phyloP scores from a whole-genome alignment of 1,284 basidiomycete genomes.

The Tilletia setariae region DNA sequence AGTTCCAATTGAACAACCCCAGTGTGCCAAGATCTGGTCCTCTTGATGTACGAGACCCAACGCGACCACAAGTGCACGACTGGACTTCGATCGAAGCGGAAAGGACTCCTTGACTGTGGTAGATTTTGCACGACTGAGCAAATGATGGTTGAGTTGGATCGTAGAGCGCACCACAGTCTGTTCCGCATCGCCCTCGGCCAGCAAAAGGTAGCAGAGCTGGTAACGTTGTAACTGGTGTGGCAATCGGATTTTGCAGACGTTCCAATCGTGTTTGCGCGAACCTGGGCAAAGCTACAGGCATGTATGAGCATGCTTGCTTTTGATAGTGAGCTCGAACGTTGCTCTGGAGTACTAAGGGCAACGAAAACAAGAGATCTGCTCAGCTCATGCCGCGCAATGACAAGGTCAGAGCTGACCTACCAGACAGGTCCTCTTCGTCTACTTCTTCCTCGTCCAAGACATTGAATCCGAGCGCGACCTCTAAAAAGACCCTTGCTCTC shows the following conservation, averaged over 20 bases:
- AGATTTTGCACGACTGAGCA: not conserved
- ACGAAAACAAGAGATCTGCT: not conserved
- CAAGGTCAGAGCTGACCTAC: not conserved
- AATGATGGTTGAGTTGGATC: not conserved
- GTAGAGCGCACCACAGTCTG: not conserved
- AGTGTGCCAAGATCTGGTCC: not conserved
- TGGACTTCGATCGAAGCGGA: not conserved
- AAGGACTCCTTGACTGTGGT: not conserved
- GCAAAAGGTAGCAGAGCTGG: not conserved
- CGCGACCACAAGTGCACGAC: not conserved
- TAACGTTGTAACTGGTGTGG: not conserved
- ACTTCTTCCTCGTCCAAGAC: not conserved
- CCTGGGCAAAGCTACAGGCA: not conserved
- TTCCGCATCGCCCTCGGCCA: not conserved
- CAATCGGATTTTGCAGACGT: not conserved
- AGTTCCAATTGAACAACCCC: not conserved
- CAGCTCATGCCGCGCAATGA: not conserved
- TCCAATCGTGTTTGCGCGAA: not conserved
- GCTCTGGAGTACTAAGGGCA: not conserved
- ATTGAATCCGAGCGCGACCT: not conserved
- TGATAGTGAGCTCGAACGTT: not conserved
- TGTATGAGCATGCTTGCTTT: not conserved
- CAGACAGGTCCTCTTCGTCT: not conserved
- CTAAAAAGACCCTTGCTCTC: not conserved
- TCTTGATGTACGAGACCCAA: not conserved